phyloP scores from a whole-genome alignment of 1,284 basidiomycete species.

The Ganoderma sinense region DNA sequence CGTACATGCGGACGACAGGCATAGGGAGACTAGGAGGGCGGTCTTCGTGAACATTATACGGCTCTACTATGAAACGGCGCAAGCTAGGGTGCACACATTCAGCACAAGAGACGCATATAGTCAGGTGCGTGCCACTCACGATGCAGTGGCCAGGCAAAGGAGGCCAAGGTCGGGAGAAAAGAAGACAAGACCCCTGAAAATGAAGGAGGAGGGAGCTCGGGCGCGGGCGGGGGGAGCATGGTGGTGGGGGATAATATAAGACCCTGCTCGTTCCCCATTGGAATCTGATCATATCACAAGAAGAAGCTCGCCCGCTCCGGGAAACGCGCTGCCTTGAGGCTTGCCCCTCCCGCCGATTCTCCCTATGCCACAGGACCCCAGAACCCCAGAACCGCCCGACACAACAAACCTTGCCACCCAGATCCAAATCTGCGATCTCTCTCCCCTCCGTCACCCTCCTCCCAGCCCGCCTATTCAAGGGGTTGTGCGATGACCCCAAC shows the following conservation, averaged over 20 bases:
- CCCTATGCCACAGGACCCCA: background rate
- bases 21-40: constrained; percentile 23
- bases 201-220: background rate
- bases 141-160: background rate
- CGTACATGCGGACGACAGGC: constrained; percentile 18
- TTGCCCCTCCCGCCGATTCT: background rate
- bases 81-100: background rate
- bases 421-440: background rate
- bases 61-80: constrained; percentile 14
- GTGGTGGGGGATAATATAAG: background rate
- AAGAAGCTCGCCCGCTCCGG: background rate
- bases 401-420: background rate
- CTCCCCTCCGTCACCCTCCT: background rate
- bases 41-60: constrained; percentile 27
- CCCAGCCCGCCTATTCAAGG: background rate
- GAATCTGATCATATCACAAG: constrained; percentile 1
- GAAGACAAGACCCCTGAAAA: constrained; percentile 2
- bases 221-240: background rate
- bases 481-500: background rate
- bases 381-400: background rate
- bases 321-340: background rate
- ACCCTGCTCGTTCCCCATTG: background rate
- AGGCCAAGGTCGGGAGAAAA: background rate
- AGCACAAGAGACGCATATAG: background rate
- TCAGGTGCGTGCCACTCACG: background rate